Evolutionary conservation across 345 rosid genomes (phyloP), one percentile per base, ranked within the genome.

Genomic region (Lepidium sativum): DNA sequence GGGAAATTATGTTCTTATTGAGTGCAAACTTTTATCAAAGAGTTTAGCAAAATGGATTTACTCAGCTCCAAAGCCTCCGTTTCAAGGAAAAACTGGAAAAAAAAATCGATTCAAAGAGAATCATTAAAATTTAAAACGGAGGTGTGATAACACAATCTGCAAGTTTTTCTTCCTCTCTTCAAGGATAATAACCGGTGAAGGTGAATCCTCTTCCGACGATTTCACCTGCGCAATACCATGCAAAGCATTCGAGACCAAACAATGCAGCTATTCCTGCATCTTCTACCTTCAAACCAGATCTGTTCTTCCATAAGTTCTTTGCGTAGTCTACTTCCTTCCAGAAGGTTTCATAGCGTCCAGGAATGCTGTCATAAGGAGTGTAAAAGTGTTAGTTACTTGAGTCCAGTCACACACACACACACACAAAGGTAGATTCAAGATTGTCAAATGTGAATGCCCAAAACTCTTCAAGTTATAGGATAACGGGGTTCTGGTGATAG

Each of bases 201-300:
- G 91, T 91, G 70, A 84, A 88, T 35, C 96, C 97, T 79, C 91
- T 86, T 44, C 97, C 97, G 5, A 74, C 77, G 34, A 86, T 91
- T 75, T 88, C 97, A 35, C 96, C 97, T 0, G 87, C 96, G 57
- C 91, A 91, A 67, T 38, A 91, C 97, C 97, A 87, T 5, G 89
- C 95, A 54, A 84, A 91, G 80, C 97, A 91, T 71, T 91, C 96
- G 4, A 91, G 80, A 55, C 97, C 91, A 66, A 91, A 86, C 77
- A 86, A 67, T 32, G 89, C 87, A 31, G 82, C 91, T 34, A 91
- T 79, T 52, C 94, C 96, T 0, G 83, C 94, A 71, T 91, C 86
- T 77, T 84, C 97, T 48, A 91, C 96, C 77, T 83, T 91, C 67
- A 91, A 62, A n/a, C 78, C 87, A 1, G 77, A 67, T 64, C 79